Evolutionary conservation across 257 asterid genomes (phyloP), one percentile per base, ranked within the genome.

Genomic region (Primulina eburnea): DNA sequence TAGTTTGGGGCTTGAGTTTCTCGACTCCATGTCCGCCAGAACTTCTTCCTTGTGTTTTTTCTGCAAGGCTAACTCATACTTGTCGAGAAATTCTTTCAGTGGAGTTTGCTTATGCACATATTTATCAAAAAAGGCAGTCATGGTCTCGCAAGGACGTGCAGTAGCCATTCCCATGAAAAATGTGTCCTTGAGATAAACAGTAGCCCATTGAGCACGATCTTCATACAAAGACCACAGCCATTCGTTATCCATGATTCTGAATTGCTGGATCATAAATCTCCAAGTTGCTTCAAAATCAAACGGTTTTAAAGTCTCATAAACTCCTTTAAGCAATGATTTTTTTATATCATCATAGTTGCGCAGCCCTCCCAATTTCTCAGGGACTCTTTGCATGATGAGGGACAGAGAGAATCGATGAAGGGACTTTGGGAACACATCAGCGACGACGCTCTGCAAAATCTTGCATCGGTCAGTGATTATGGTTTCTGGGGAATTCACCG

Each of bases 61-160:
- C 70, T 87, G 89, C 73, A 87, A 66, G 34, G 90, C 97, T 65
- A 89, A 73, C 73, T 91, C 96, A 64, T 91, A 89, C 82, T 87
- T 89, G 81, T 91, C 97, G 6, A 91, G 92, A 71, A 89, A 91
- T 73, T 91, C 96, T 65, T 86, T 91, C 66, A 87, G 61, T 0
- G 95, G 89, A 2, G 97, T 89, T 81, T 87, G 97, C 82, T 87
- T 89, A 82, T 85, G 92, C 71, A 87, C 78, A 30, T 82, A 86
- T 76, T 84, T 89, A 33, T 89, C 95, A 33, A 89, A 91, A 75
- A 85, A 84, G 1, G 87, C 50, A 72, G 56, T 77, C 77, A 88
- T 60, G 37, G 79, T 79, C 78, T 89, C 96, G 30, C 88, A 85
- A 0, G 77, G 79, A 33, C 80, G 75, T 20, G 85, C 76, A n/a